These are phyloP conservation scores for Epithele typhae DNA, from an alignment of 768 basidiomycete species.

Conservation along the genomic window DNA sequence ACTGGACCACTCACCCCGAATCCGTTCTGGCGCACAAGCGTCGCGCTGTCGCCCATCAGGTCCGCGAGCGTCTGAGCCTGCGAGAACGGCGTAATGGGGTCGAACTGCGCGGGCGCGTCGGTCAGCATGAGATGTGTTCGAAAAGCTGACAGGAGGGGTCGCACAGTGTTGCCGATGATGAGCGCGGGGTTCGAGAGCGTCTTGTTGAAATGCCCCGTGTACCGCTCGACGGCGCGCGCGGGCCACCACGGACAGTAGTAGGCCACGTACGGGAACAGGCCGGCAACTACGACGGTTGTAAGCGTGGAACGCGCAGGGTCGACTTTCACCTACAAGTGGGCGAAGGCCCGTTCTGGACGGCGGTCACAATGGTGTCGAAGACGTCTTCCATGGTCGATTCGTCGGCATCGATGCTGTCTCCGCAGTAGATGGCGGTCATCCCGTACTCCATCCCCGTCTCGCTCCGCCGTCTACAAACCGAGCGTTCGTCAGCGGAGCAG, in stretches of 20 bases:
- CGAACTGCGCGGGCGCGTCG: conserved; percentile 8
- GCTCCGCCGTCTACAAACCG: no score
- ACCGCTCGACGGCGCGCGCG: conserved; percentile 17
- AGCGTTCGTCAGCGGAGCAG: no score
- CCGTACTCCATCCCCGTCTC: no score
- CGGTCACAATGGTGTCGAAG: conserved; percentile 9
- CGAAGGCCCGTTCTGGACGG: conserved; percentile 2
- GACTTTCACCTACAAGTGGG: conserved; percentile 5
- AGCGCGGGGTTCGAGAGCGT: conserved; percentile 15
- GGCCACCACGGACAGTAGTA: conserved; percentile 12
- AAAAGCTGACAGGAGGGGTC: no score
- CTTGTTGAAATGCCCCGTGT: conserved; percentile 18
- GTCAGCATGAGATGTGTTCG: no score
- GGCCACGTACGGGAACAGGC: conserved; percentile 4
- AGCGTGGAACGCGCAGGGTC: no score
- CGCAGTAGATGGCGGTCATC: conserved; percentile 6
- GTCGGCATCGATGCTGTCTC: conserved; percentile 11
- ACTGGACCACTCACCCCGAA: conserved; percentile 12
- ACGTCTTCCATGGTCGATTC: conserved; percentile 1
- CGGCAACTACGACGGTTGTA: no score
- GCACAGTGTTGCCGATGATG: conserved; percentile 17
- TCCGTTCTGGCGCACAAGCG: conserved; percentile 7
- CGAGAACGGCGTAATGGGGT: conserved; percentile 8
- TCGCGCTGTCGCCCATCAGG: conserved; percentile 7
- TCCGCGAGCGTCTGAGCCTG: conserved; percentile 6